A percentile compares a stretch with the other conserved stretches of the same genome.
Conservation (phyloP, 306 rosid species). For the Vigna hirtella region DNA sequence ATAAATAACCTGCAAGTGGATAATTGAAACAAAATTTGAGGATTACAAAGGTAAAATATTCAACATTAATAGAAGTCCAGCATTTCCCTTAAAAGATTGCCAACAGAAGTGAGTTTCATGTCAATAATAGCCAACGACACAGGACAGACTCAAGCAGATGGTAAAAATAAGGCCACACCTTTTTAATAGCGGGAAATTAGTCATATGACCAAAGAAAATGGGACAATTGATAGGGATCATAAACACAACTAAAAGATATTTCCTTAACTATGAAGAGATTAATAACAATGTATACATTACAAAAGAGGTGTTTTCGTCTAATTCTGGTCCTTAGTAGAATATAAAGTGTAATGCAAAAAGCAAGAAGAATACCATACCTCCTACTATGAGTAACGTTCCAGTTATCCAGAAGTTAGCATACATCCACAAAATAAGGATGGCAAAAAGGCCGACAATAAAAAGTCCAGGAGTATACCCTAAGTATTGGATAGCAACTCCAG, state of each 20-base stretch:
- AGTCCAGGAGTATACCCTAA: constrained; percentile 97
- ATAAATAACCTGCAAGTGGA: constrained; percentile 80
- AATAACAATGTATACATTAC: background rate
- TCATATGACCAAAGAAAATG: background rate
- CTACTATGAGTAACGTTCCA: constrained; percentile 86
- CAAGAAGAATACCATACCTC: constrained; percentile 64
- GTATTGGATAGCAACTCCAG: constrained; percentile 84
- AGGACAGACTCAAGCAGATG: constrained; percentile 3
- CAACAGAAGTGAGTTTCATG: constrained; percentile 10
- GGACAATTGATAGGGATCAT: background rate
- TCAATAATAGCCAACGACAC: constrained; percentile 28
- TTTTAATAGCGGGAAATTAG: constrained; percentile 3
- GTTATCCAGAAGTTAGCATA: constrained; percentile 98
- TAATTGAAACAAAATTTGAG: constrained; percentile 34
- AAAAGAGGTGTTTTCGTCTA: constrained; percentile 15
- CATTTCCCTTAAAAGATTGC: constrained; percentile 6
- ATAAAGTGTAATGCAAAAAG: constrained; percentile 19
- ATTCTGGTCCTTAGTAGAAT: constrained; percentile 8
- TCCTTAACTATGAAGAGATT: background rate
- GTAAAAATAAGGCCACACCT: constrained; percentile 25
- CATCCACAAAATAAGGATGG: constrained; percentile 95
- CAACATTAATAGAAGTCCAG: background rate
- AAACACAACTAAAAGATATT: constrained; percentile 26
- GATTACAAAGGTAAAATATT: background rate
- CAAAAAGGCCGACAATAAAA: constrained; percentile 91